Base-by-base conservation (phyloP, 2,329 filamentous ascomycete species). In the Fusarium domesticum region DNA sequence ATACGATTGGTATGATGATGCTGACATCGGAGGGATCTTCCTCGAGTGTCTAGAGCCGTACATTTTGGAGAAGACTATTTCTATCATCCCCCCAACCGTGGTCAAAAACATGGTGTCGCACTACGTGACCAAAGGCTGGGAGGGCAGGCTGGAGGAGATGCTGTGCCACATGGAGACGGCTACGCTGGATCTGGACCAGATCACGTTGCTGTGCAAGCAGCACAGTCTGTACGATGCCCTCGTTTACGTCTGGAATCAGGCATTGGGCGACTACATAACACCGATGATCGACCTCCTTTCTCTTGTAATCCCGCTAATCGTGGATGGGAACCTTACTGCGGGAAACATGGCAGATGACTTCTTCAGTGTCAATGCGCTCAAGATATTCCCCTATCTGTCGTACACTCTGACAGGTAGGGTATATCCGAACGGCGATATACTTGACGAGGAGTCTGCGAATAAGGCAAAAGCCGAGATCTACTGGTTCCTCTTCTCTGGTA, bases 191-290 rank as follows among this genome's bases (percentile, higher is more conserved):
- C 83, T 98, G 55, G 92, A 98, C 63, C 89, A 97, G 66, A 83
- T 95, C 45, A 96, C 92, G 0, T 78, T 80, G 11, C 74, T 98
- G 18, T 98, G 93, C 75, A 95, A 93, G 65, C 85, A 92, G 62
- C 84, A 97, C 64, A 82, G 86, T 53, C 77, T 98, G 4, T 98
- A 96, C 62, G 95, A 98, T 67, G 95, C 93, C 2, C 79, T 96
- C 44, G 90, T 95, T 34, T 96, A 97, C 64, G 87, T 98, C 43
- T 98, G 93, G 93, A 97, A 95, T 48, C 85, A 89, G 65, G 90
- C 89, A 3, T 73, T 98, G 19, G 74, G 76, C 50, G 95, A 98
- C 66, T 96, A 95, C 59, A 84, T 96, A 50, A 95, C 91, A 2
- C 92, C 93, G 1, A 74, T 97, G 44, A 85, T 89, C 55, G 90